phyloP scores from a whole-genome alignment of 139 green algal species.

The Protoeuglena noctilucae region DNA sequence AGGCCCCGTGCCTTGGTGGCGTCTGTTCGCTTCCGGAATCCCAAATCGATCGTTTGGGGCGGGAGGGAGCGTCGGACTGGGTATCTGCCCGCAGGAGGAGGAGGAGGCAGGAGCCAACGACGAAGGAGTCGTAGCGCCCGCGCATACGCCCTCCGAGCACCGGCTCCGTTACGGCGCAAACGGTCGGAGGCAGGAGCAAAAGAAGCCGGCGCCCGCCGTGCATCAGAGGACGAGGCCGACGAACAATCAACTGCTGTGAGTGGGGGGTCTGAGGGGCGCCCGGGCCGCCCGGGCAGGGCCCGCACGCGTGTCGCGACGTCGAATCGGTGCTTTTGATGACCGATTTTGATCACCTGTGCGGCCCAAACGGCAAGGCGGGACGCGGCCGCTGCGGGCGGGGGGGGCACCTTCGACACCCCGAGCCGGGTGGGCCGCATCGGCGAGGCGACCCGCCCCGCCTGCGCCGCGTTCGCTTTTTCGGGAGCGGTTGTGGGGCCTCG shows the following conservation, averaged over 20 bases:
- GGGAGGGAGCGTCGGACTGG: too few relatives aligned
- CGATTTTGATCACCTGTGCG: neutral
- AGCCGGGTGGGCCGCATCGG: constrained; percentile 3
- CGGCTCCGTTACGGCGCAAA: too few relatives aligned
- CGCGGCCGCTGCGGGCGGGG: too few relatives aligned
- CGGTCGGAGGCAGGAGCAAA: neutral
- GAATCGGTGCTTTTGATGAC: neutral
- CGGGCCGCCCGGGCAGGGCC: neutral
- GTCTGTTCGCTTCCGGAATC: too few relatives aligned
- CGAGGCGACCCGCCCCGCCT: neutral
- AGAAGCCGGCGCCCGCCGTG: neutral
- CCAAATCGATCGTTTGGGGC: too few relatives aligned
- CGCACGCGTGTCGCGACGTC: neutral
- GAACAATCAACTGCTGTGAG: constrained; percentile 87
- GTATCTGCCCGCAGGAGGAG: neutral
- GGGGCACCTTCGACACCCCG: neutral
- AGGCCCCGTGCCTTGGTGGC: neutral
- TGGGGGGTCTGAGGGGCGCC: constrained; percentile 1
- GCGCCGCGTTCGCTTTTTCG: too few relatives aligned
- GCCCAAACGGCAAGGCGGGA: too few relatives aligned
- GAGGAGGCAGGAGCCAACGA: neutral
- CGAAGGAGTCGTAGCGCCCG: too few relatives aligned
- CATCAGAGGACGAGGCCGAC: constrained; percentile 43
- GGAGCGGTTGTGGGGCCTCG: too few relatives aligned
- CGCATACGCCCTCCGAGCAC: too few relatives aligned